Percentiles rank a stretch among this genome's conserved stretches.
Evolutionary conservation across 2,329 filamentous ascomycete genomes (phyloP).

Genomic region (Fusarium marasasianum): DNA sequence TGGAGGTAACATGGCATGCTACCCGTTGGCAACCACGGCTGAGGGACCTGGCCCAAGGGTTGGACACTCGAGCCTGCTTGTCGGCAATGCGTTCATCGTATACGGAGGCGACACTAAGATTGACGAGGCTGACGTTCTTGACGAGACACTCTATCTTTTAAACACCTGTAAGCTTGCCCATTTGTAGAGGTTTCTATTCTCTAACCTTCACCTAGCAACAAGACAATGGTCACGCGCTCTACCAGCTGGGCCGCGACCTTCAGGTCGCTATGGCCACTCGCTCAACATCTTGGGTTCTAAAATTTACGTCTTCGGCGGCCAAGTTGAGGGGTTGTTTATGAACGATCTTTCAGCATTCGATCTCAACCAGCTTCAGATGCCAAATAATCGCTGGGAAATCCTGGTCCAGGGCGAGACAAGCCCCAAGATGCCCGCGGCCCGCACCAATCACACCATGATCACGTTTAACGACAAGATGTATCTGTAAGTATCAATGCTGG

Average conservation of each 20-base stretch:
- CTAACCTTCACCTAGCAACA: conserved; percentile 70
- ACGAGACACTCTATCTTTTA: conserved; percentile 94
- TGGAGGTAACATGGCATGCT: conserved; percentile 86
- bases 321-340: conserved; percentile 98
- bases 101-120: conserved; percentile 99
- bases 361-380: conserved; percentile 90
- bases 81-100: conserved; percentile 98
- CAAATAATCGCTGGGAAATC: conserved; percentile 93
- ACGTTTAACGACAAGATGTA: conserved; percentile 95
- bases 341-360: conserved; percentile 97
- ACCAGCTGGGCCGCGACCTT: conserved; percentile 84
- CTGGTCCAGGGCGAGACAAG: conserved; percentile 73
- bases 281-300: conserved; percentile 96
- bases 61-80: conserved; percentile 90
- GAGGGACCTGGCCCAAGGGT: conserved; percentile 96
- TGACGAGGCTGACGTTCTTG: conserved; percentile 88
- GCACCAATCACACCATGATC: conserved; percentile 94
- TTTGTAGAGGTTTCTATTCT: neutral
- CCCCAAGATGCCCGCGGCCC: conserved; percentile 75
- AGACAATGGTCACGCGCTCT: conserved; percentile 97
- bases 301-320: conserved; percentile 96
- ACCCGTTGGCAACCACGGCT: conserved; percentile 88
- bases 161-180: conserved; percentile 84
- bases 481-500: conserved; percentile 68
- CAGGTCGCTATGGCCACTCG: conserved; percentile 94